phyloP scores from a whole-genome alignment of 2,329 filamentous ascomycete species.

The Fusarium abutilonis region DNA sequence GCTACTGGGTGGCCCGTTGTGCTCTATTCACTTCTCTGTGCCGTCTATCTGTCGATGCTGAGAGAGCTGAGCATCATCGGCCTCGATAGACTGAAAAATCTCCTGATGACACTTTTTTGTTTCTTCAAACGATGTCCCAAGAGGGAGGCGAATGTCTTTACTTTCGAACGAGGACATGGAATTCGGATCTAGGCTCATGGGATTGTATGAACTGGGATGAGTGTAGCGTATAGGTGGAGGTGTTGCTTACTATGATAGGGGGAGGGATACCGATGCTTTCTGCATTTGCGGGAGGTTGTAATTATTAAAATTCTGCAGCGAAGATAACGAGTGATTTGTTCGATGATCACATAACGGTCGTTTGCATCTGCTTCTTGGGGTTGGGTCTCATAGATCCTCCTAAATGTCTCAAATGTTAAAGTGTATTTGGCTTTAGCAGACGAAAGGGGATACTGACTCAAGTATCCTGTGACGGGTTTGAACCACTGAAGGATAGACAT shows the following conservation, averaged over 20 bases:
- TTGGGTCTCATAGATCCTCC: no score
- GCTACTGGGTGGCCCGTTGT: conserved; percentile 21
- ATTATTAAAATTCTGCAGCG: neutral
- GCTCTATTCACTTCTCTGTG: conserved; percentile 16
- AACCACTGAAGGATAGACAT: no score
- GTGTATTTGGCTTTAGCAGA: no score
- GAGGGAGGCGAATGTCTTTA: conserved; percentile 15
- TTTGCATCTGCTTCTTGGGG: no score
- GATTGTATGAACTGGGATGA: conserved; percentile 24
- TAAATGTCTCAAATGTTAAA: no score
- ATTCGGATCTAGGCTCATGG: conserved; percentile 22
- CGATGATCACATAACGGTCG: no score
- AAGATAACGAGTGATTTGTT: neutral
- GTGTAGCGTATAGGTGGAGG: conserved; percentile 22
- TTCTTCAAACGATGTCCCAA: conserved; percentile 16
- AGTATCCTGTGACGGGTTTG: no score
- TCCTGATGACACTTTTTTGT: conserved; percentile 16
- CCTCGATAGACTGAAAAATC: conserved; percentile 23
- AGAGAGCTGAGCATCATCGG: conserved; percentile 32
- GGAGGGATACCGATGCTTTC: conserved; percentile 1
- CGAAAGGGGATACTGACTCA: no score
- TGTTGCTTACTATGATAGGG: conserved; percentile 4
- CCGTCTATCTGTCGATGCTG: conserved; percentile 22
- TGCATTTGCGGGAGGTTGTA: neutral
- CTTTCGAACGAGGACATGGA: conserved; percentile 23